Evolutionary conservation across 208 protist species (phyloP), one percentile per base, ranked within the genome.

Genomic region (Tritrichomonas musculus): DNA sequence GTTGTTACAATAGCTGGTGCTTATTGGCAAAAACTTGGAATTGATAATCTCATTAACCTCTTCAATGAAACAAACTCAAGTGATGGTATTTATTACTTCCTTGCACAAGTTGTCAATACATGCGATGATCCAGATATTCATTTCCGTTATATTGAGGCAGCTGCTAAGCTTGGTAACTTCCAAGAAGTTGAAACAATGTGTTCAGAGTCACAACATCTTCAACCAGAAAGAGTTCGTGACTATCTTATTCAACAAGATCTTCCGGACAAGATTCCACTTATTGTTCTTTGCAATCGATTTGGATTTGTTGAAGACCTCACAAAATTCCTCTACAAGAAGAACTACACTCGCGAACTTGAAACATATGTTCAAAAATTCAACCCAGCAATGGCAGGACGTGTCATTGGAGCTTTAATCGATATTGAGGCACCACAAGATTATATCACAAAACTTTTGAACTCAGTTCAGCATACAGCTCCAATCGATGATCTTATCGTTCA

Each of bases 131-230:
- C 98, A 57, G 98, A 99, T 92, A 98, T 99, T 53, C 98, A 99
- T 96, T 99, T 99, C 96, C 98, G 99, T 96, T 99, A 99, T 96
- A 99, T 99, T 94, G 97, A 99, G 96, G 98, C 99, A 0, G 98
- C 98, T 1, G 96, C 97, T 92, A 98, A 99, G 94, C 39, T 98
- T 84, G 97, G 97, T 55, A 98, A 99, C 95, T 96, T 98, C 92
- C 97, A 98, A 94, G 98, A 99, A 96, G 96, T 99, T 53, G 98
- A 99, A 96, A 96, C 98, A 93, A 98, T 99, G 95, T 99, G 98
- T 60, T 97, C 98, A 66, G 98, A 99, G 94, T 98, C 96, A 94
- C 97, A 98, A 64, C 97, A 96, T 96, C 99, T 99, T 96, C 98
- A 99, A 94, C 96, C 98, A 33, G 97, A 99, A 94, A 49, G 94